Percentiles rank a stretch among this genome's conserved stretches.
Evolutionary conservation across 345 rosid species (phyloP).

Genomic region (Jatropha curcas): DNA sequence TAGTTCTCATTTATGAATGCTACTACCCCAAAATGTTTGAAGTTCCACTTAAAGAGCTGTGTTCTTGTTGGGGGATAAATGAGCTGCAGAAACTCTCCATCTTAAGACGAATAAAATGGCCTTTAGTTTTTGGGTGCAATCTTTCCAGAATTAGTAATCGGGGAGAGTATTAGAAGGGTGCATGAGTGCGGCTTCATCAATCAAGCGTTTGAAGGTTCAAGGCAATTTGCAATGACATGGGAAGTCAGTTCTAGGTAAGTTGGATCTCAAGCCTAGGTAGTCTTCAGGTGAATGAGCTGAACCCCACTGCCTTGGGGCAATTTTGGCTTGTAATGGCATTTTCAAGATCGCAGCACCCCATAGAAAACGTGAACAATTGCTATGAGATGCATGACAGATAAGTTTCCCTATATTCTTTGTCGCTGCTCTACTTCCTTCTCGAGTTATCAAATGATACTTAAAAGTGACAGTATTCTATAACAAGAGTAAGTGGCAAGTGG

Average conservation of each 20-base stretch:
- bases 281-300: too few species aligned
- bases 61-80: not conserved
- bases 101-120: not conserved
- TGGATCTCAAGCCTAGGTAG: slow-evolving; percentile 21
- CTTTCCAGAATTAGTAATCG: not conserved
- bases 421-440: not conserved
- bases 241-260: not conserved
- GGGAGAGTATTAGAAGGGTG: not conserved
- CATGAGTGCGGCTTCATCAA: not conserved
- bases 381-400: not conserved
- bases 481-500: not conserved
- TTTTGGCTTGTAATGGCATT: not conserved
- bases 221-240: not conserved
- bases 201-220: not conserved
- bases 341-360: slow-evolving; percentile 5
- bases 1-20: not conserved
- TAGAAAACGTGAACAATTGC: not conserved
- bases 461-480: not conserved
- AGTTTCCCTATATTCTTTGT: not conserved
- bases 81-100: not conserved
- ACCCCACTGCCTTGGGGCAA: not conserved
- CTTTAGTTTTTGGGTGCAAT: not conserved
- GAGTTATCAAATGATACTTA: not conserved
- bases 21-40: not conserved
- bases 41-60: not conserved